Evolutionary conservation across 257 asterid genomes (phyloP).

Genomic region (Solanum sejunctum): DNA sequence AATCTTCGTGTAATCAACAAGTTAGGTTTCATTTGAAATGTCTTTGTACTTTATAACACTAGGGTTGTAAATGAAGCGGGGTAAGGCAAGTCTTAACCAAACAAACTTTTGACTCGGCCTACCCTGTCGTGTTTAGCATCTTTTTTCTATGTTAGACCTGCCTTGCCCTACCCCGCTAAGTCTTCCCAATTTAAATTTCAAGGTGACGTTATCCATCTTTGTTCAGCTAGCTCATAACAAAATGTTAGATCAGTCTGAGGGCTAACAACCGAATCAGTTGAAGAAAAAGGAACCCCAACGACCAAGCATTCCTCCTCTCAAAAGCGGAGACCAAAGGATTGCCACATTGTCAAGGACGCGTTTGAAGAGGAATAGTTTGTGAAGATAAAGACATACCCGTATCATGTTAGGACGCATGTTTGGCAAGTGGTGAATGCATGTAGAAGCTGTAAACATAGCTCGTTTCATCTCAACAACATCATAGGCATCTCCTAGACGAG

Average conservation of each 20-base stretch:
- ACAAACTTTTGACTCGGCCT: background rate
- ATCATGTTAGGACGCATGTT: slow-evolving; percentile 79
- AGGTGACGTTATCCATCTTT: background rate
- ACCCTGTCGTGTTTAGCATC: background rate
- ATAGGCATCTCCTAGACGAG: slow-evolving; percentile 42
- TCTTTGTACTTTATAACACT: background rate
- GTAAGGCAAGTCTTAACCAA: background rate
- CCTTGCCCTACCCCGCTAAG: background rate
- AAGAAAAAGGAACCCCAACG: background rate
- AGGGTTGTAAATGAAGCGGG: background rate
- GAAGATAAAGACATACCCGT: slow-evolving; percentile 25
- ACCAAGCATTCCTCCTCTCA: background rate
- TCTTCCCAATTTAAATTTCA: background rate
- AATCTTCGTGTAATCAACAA: background rate
- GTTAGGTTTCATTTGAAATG: background rate
- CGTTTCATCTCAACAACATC: slow-evolving; percentile 55
- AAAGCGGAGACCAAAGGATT: background rate
- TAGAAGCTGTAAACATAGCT: slow-evolving; percentile 61
- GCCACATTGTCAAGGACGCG: background rate
- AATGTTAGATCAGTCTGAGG: background rate
- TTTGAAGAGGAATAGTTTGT: background rate
- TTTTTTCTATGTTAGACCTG: background rate
- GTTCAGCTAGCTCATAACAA: background rate
- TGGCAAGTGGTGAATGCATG: slow-evolving; percentile 79
- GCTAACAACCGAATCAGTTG: background rate